These are phyloP conservation scores for Butyriboletus regius DNA, from an alignment of 1,284 basidiomycete species.

Conservation along the genomic window DNA sequence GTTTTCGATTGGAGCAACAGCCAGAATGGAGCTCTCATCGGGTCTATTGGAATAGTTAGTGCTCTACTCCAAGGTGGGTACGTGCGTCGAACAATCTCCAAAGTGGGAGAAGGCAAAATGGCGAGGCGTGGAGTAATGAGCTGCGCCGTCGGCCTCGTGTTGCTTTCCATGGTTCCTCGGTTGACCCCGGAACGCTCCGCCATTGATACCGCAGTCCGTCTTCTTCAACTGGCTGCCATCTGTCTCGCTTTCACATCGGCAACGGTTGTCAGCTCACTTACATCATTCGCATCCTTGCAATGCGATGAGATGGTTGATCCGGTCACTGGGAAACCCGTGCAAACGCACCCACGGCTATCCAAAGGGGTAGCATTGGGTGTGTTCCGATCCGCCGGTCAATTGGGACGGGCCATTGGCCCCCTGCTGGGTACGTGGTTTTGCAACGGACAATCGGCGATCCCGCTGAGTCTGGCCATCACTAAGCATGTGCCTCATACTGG, in stretches of 20 bases:
- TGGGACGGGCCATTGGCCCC: conserved; percentile 83
- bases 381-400: conserved; percentile 81
- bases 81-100: conserved; percentile 67
- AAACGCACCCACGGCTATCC: conserved; percentile 58
- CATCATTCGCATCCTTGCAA: conserved; percentile 76
- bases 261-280: conserved; percentile 84
- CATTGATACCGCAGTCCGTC: conserved; percentile 39
- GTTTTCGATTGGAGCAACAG: conserved; percentile 84
- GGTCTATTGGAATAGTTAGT: conserved; percentile 80
- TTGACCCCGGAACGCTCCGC: conserved; percentile 41
- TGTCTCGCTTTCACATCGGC: conserved; percentile 85
- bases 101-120: conserved; percentile 69
- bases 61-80: conserved; percentile 85
- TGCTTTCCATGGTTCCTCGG: conserved; percentile 63
- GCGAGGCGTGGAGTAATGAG: conserved; percentile 67
- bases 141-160: conserved; percentile 61
- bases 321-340: conserved; percentile 48
- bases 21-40: conserved; percentile 80
- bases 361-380: conserved; percentile 79
- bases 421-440: conserved; percentile 55
- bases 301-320: conserved; percentile 66
- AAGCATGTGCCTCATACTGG: conserved; percentile 82
- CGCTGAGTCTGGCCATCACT: conserved; percentile 8
- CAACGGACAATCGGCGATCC: not conserved
- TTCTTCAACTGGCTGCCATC: conserved; percentile 69